These are phyloP conservation scores for Tephrocybe sp. DNA, from an alignment of 768 basidiomycete species.

Conservation along the genomic window DNA sequence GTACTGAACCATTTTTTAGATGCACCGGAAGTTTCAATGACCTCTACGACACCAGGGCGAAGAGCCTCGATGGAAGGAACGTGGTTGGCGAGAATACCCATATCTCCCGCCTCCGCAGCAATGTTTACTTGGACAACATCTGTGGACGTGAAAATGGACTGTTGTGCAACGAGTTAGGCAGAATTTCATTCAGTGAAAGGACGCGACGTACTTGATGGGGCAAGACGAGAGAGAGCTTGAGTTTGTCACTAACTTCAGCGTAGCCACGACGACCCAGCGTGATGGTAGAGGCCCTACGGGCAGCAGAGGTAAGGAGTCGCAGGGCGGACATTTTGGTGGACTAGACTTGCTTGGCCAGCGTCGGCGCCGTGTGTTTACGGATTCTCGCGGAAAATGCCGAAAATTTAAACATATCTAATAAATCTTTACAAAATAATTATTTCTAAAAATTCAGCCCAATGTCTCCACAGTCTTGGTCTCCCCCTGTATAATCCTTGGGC, in stretches of 20 bases:
- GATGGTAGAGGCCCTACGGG: constrained; percentile 54
- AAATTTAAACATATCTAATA: constrained; percentile 4
- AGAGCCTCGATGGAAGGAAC: constrained; percentile 96
- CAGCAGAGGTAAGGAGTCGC: constrained; percentile 63
- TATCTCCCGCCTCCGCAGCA: constrained; percentile 91
- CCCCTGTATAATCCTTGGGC: constrained; percentile 56
- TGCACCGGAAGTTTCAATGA: constrained; percentile 74
- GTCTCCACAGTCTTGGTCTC: constrained; percentile 41
- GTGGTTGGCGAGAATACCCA: constrained; percentile 99
- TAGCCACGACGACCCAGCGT: constrained; percentile 74
- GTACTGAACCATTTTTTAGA: constrained; percentile 98
- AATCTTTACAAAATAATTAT: constrained; percentile 1
- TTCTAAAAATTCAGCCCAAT: constrained; percentile 31
- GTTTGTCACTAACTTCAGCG: constrained; percentile 87
- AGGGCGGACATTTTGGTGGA: constrained; percentile 66
- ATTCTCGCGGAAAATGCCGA: constrained; percentile 25
- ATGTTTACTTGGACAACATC: constrained; percentile 97
- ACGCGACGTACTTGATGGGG: constrained; percentile 79
- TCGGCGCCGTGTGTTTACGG: constrained; percentile 41
- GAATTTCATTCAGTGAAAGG: not conserved
- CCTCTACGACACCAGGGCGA: constrained; percentile 91
- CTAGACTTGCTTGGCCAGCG: constrained; percentile 17
- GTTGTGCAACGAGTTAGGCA: constrained; percentile 10
- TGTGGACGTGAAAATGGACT: constrained; percentile 88
- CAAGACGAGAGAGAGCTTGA: constrained; percentile 89